phyloP scores from a whole-genome alignment of 1,139 yeast genomes.

The Arxiozyma slooffiae region DNA sequence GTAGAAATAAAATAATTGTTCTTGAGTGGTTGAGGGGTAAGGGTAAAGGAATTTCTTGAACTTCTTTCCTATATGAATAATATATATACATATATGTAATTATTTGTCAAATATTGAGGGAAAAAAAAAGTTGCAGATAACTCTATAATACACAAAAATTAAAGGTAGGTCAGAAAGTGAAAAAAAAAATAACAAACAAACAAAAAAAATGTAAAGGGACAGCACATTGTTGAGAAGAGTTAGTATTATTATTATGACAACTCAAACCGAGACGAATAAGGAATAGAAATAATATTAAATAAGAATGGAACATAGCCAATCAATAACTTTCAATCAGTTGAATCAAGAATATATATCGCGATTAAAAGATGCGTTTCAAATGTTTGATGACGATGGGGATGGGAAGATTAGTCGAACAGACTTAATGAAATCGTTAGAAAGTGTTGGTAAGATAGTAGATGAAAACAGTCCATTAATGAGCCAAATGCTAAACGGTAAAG shows the following conservation, averaged over 20 bases:
- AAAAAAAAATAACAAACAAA: too few species aligned
- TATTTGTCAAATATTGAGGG: neutral
- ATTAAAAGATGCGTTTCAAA: constrained; percentile 43
- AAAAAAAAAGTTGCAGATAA: too few species aligned
- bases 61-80: too few species aligned
- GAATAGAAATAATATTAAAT: neutral
- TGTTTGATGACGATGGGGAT: constrained; percentile 82
- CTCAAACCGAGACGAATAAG: neutral
- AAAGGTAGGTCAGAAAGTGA: neutral
- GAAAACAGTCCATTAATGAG: constrained; percentile 34
- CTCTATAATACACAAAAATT: neutral
- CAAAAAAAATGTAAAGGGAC: neutral
- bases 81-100: neutral
- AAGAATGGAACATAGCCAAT: constrained; percentile 22
- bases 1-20: too few species aligned
- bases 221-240: too few species aligned
- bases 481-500: constrained; percentile 37
- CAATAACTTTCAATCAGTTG: constrained; percentile 26
- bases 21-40: neutral
- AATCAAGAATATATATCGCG: constrained; percentile 33
- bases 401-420: constrained; percentile 55
- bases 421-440: constrained; percentile 46
- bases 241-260: too few species aligned
- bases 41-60: neutral
- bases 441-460: constrained; percentile 37